Base-by-base conservation (phyloP, 2,329 filamentous ascomycete species). In the Stylonectria norvegica region DNA sequence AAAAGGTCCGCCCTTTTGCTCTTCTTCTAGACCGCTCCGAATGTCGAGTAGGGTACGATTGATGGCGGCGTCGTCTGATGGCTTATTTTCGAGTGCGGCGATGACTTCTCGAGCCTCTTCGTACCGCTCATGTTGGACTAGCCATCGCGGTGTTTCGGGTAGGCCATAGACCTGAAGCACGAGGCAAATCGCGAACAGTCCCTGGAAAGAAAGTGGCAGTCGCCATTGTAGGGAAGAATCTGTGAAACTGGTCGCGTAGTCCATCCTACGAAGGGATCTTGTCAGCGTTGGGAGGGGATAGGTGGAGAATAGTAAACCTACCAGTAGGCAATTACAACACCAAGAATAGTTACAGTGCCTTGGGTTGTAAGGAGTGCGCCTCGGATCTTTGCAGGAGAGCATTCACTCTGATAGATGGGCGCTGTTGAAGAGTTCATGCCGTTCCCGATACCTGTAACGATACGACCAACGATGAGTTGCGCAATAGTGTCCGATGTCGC, bases 241-340 rank as follows among this genome's bases (percentile, higher is more conserved):
- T 2, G 32, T 34, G 22, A 38, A 44, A 19, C 20, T 37, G n/a
- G 41, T 36, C 5, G 34, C 37, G n/a, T 47, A 43, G 10, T 41
- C 41, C 25, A 41, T 31, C 42, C 38, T 36, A 4, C 2, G 20
- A 20, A 18, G 12, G 25, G 18, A 27, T 16, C 29, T 18, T 12
- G 4, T 18, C 28, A 32, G 23, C 5, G 18, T 10, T 4, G 14
- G 4, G 8, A 16, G 11, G 28, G 28, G 8, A 17, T 14, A 8
- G 12, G 6, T 7, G 28, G 12, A 31, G 28, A 7, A 25, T 20
- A 18, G 20, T 34, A 32, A 3, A 33, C 34, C 28, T n/a, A 38
- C 45, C 38, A 44, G 15, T 43, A 43, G 3, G 38, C 42, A 38
- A 38, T 42, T 2, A 38, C 40, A 3, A 43, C 40, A 2, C 41